phyloP scores from a whole-genome alignment of 2,329 filamentous ascomycete genomes.

The Fonsecaea erecta region DNA sequence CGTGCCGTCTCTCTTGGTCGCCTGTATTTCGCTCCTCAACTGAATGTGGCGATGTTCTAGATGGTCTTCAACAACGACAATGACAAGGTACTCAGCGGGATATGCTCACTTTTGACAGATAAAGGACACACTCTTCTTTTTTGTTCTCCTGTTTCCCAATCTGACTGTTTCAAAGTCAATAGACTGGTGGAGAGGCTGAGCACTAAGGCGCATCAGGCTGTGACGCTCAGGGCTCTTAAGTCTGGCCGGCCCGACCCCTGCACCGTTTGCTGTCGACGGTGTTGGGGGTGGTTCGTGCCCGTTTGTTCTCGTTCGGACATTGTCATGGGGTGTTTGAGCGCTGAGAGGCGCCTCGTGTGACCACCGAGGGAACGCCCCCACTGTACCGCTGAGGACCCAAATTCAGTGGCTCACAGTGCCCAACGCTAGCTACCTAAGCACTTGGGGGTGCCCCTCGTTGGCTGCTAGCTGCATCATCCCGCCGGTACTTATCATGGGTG shows the following conservation, averaged over 20 bases:
- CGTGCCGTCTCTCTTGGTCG: constrained; percentile 6
- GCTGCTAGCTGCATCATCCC: constrained; percentile 15
- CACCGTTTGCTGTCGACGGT: not conserved
- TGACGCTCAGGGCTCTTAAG: not conserved
- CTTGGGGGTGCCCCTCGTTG: constrained; percentile 17
- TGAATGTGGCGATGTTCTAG: not conserved
- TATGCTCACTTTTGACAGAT: not conserved
- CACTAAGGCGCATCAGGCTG: constrained; percentile 1
- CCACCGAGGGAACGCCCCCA: not conserved
- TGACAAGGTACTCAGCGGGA: not conserved
- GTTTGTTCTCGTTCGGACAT: not conserved
- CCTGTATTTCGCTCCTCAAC: not conserved
- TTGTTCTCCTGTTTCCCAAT: not conserved
- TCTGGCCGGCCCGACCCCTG: not conserved
- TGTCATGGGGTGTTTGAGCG: constrained; percentile 15
- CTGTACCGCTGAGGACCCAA: not conserved
- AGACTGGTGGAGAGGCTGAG: not conserved
- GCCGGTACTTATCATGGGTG: constrained; percentile 13
- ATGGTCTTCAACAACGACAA: constrained; percentile 14
- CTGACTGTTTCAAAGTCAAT: not conserved
- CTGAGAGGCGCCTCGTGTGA: constrained; percentile 5
- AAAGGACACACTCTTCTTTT: not conserved
- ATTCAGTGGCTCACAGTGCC: constrained; percentile 2
- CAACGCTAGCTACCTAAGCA: constrained; percentile 7
- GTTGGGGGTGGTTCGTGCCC: not conserved